Percentiles rank a stretch among this genome's conserved stretches.
phyloP scores from a whole-genome alignment of 192 early-diverging fungal species.

The Podochytrium sp. region DNA sequence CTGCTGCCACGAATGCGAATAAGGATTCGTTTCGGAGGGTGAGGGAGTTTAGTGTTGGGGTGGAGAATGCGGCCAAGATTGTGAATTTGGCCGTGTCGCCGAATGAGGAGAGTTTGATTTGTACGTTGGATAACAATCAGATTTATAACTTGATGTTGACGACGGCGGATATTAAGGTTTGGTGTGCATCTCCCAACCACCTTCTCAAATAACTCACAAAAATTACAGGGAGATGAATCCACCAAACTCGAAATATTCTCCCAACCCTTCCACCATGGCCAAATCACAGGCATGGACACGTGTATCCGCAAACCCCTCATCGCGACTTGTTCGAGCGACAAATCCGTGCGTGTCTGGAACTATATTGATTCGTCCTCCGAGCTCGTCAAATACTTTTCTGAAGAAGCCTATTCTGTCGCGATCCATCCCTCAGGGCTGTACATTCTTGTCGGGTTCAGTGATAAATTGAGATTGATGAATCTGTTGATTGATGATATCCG shows the following conservation, averaged over 20 bases:
- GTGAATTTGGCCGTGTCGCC: conserved; percentile 52
- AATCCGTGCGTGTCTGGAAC: conserved; percentile 68
- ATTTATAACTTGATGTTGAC: conserved; percentile 42
- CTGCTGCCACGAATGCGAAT: background rate
- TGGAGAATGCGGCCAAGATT: conserved; percentile 43
- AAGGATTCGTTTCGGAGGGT: conserved; percentile 50
- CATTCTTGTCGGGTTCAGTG: conserved; percentile 64
- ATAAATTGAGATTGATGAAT: conserved; percentile 66
- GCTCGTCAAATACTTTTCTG: conserved; percentile 64
- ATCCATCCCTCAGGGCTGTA: conserved; percentile 70
- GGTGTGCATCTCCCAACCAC: background rate
- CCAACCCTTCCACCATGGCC: conserved; percentile 63
- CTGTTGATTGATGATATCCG: conserved; percentile 66
- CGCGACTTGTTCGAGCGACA: conserved; percentile 59
- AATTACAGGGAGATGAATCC: conserved; percentile 51
- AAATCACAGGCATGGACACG: conserved; percentile 57
- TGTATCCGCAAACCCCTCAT: conserved; percentile 63
- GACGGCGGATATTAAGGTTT: conserved; percentile 49
- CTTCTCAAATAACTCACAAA: background rate
- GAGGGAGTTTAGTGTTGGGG: conserved; percentile 44
- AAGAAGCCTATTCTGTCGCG: conserved; percentile 64
- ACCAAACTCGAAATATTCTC: conserved; percentile 58
- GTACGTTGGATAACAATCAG: conserved; percentile 48
- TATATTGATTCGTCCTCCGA: conserved; percentile 60
- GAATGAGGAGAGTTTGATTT: conserved; percentile 56